Evolutionary conservation across 495 filamentous ascomycete species (phyloP), one percentile per base, ranked within the genome.

Genomic region (Parathielavia hyrcaniae): DNA sequence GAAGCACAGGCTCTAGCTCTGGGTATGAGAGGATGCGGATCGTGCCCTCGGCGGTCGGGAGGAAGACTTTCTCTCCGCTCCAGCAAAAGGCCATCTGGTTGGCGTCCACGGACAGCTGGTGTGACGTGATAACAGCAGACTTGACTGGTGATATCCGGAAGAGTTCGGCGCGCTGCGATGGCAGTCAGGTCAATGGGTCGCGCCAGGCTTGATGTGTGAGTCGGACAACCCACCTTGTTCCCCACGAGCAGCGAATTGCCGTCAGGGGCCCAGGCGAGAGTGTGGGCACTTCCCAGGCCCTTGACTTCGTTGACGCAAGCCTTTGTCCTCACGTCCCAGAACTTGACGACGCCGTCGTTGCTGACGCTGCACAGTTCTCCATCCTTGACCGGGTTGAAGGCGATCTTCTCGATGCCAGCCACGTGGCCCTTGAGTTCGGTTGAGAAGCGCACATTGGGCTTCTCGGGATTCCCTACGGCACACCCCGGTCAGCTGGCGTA

Each of bases 271-370:
- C 93, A 98, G 7, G 85, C 86, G 53, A 96, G 75, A 14, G 84
- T 88, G 59, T 95, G 88, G 10, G 89, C 87, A 67, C 88, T 86
- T 8, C 89, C 90, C 35, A 86, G 84, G n/a, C 88, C 82, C 68
- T 88, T 89, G 2, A 91, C 76, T 58, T 87, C 87, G 63, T 89
- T 90, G 38, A 89, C 80, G 53, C 87, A 89, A 5, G 77, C 70
- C 70, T 90, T 92, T 22, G 81, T 88, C 61, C 91, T 80, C 17
- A 95, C 89, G 58, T 98, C 95, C 93, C 93, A 98, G 61, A 98
- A 84, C 59, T 87, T 83, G 58, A 95, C 87, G 16, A 86, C 85
- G 1, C 91, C 91, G 70, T 97, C 93, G 12, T 77, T 80, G 22
- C 88, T 88, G 61, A 90, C 84, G 63, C 89, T 96, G 41, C 88